These are phyloP conservation scores for Abrus precatorius DNA, from an alignment of 306 rosid species.

Conservation along the genomic window DNA sequence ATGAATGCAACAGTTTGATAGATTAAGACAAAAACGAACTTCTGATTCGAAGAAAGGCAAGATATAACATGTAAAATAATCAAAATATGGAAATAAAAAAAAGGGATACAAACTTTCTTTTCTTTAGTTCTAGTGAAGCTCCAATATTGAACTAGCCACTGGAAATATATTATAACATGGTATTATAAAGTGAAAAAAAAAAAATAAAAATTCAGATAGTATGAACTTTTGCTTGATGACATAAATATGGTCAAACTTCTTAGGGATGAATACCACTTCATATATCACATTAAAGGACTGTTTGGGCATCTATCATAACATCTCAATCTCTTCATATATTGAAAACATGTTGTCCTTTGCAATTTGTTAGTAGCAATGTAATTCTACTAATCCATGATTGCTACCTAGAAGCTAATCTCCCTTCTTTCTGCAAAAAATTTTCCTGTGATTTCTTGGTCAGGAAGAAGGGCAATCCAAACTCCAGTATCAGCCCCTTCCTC, in stretches of 20 bases:
- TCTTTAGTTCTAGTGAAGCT: slow-evolving; percentile 20
- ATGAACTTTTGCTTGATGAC: slow-evolving; percentile 6
- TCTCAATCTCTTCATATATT: background rate
- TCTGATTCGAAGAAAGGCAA: too few relatives aligned
- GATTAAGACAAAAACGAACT: too few relatives aligned
- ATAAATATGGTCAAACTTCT: slow-evolving; percentile 12
- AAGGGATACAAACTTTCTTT: background rate
- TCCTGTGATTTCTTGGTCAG: slow-evolving; percentile 83
- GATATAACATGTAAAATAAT: background rate
- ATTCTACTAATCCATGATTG: background rate
- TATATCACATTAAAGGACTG: background rate
- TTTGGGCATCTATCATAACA: slow-evolving; percentile 30
- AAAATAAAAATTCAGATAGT: too few relatives aligned
- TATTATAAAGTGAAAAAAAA: background rate
- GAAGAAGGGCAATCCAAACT: slow-evolving; percentile 91
- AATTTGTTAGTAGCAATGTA: background rate
- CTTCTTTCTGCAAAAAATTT: slow-evolving; percentile 92
- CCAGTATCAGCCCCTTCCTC: slow-evolving; percentile 97
- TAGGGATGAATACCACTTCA: slow-evolving; percentile 5
- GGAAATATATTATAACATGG: background rate
- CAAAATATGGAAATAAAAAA: background rate
- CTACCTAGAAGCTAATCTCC: slow-evolving; percentile 68
- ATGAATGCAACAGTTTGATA: too few relatives aligned
- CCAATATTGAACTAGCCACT: slow-evolving; percentile 12
- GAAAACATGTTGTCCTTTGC: background rate